Evolutionary conservation across 306 rosid genomes (phyloP), one percentile per base, ranked within the genome.

Genomic region (Inga leiocalycina): DNA sequence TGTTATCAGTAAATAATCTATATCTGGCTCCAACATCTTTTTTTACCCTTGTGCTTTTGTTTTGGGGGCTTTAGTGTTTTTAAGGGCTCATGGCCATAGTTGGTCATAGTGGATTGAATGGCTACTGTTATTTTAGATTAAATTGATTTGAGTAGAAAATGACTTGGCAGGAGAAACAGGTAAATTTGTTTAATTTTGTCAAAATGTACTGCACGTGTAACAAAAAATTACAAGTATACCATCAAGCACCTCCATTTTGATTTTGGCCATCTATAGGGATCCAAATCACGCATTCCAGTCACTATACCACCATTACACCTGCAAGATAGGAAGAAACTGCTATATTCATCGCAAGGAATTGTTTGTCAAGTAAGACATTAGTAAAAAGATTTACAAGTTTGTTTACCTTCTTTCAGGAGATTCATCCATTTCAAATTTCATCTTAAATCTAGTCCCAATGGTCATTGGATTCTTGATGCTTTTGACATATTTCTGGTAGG

Each of bases 221-320:
- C 79, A 51, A 44, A 71, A 48, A 46, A 77, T 84, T 78, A 62
- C 73, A 79, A 75, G 78, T 81, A 84, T 83, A 95, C 99, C 96
- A 89, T 95, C 88, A 95, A 90, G 89, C 94, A 89, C 91, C 97
- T 93, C 99, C 99, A 95, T 83, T 90, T 92, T 84, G 99, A 95
- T 75, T 93, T 92, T 2, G 94, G 91, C 99, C 99, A 95, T 81
- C 93, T 78, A 78, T 88, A 91, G 79, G 94, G 94, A 92, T 95
- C 97, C 91, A 91, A 75, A 85, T 95, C 99, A 76, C 93, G 80
- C 77, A 90, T 90, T 80, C 97, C 97, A 56, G 92, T 90, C 73
- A 93, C 97, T 45, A 92, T 86, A 59, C 99, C 98, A 74, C 94
- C 89, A 78, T 90, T 89, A 77, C 84, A 92, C 88, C 99, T 93